Base-by-base conservation (phyloP, 2,329 filamentous ascomycete genomes). In the Aureobasidium sp. region DNA sequence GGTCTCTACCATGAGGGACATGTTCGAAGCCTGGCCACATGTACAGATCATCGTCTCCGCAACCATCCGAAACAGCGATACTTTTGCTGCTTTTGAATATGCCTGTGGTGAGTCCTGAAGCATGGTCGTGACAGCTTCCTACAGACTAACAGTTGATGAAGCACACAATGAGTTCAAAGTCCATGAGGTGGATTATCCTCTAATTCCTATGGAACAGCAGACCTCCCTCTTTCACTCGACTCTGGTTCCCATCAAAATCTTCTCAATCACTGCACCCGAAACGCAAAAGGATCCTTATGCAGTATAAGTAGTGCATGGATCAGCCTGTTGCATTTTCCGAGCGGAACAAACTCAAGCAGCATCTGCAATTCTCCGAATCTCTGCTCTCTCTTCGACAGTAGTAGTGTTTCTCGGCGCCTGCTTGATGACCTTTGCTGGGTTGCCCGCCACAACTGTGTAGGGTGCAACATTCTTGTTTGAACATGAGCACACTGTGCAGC, bases 21-120 rank as follows among this genome's bases (percentile, higher is more conserved):
- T 90, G 13, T 81, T 88, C 51, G 75, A 75, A 1, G 68, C 84
- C 58, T 82, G 83, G 63, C 80, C 83, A 2, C 68, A 69, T 0
- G 75, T 84, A 15, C 74, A 81, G 47, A 81, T 89, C 37, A 74
- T 90, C 47, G 85, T 92, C 61, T 81, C 87, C 4, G 85, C 85
- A 19, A 86, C 88, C 0, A 81, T 91, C 64, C 79, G 89, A 63
- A 91, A 91, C 66, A 76, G 79, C 61, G 77, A 82, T 61, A 92
- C 89, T 0, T 88, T 88, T 67, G 77, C 82, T 63, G 76, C 76
- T 6, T 91, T 92, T 69, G 67, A 84, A 63, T 74, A 78, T 25
- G 79, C 77, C 53, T 89, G 87, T 71, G 73, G 78, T 73, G 72
- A 72, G 69, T 45, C 6, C 9, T 2, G 10, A 35, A n/a, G 4